These are phyloP conservation scores for Rhinocladiella similis DNA, from an alignment of 2,329 filamentous ascomycete species.

Conservation along the genomic window DNA sequence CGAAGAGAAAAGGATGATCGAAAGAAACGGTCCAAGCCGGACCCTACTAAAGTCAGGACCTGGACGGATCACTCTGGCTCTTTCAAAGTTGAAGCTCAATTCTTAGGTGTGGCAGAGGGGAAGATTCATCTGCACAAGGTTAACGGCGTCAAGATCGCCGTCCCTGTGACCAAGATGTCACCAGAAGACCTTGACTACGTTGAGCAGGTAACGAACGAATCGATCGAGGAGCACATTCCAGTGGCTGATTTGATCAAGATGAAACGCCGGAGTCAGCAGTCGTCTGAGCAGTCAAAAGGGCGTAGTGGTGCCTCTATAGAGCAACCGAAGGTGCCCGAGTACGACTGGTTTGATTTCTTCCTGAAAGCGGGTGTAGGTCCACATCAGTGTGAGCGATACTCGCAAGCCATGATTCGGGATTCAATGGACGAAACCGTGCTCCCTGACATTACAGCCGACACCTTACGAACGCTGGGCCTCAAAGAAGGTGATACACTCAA, in stretches of 20 bases:
- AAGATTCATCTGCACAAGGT: constrained; percentile 98
- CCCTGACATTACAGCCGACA: constrained; percentile 80
- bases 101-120: constrained; percentile 88
- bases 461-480: constrained; percentile 84
- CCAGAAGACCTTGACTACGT: constrained; percentile 93
- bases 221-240: constrained; percentile 88
- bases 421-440: constrained; percentile 95
- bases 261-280: constrained; percentile 39
- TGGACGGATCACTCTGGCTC: constrained; percentile 96
- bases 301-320: constrained; percentile 39
- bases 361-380: constrained; percentile 86
- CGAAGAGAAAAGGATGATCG: constrained; percentile 59
- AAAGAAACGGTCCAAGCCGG: constrained; percentile 70
- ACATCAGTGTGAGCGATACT: constrained; percentile 90
- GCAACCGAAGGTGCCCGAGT: constrained; percentile 57
- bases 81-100: constrained; percentile 96
- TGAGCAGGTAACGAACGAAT: constrained; percentile 81
- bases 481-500: constrained; percentile 96
- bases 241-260: constrained; percentile 72
- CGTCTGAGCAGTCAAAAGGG: constrained; percentile 42
- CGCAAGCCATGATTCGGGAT: constrained; percentile 82
- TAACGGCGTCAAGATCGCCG: constrained; percentile 97
- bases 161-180: constrained; percentile 94
- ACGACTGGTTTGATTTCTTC: constrained; percentile 99
- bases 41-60: constrained; percentile 76